Conservation (phyloP, 495 filamentous ascomycete species). For the Penicillium silybi region DNA sequence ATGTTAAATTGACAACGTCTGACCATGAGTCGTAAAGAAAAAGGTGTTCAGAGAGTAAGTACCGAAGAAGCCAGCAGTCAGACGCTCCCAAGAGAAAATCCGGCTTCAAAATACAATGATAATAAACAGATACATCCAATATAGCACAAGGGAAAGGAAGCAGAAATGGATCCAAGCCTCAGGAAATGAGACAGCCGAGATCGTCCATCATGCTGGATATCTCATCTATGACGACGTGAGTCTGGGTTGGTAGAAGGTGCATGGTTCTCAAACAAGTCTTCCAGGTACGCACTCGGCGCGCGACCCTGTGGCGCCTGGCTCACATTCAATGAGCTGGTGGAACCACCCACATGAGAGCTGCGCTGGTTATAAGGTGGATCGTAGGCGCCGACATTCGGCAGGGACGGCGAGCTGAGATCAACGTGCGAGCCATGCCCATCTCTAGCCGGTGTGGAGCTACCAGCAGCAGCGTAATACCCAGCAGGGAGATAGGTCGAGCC, state of each 20-base stretch:
- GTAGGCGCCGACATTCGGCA: conserved; percentile 36
- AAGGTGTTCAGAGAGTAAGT: background rate
- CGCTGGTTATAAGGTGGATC: conserved; percentile 28
- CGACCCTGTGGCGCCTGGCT: conserved; percentile 63
- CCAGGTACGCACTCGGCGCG: conserved; percentile 87
- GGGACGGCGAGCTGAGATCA: conserved; percentile 55
- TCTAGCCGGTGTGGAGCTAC: conserved; percentile 46
- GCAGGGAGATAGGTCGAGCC: conserved; percentile 76
- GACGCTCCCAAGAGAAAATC: background rate
- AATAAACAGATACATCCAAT: background rate
- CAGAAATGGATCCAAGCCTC: background rate
- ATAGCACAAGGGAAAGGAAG: conserved; percentile 1
- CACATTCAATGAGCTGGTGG: conserved; percentile 67
- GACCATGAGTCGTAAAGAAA: background rate
- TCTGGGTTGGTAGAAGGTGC: conserved; percentile 19
- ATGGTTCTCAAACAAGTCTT: conserved; percentile 83
- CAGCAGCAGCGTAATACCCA: conserved; percentile 79
- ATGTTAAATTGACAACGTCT: background rate
- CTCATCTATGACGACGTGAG: conserved; percentile 8
- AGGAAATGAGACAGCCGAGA: background rate
- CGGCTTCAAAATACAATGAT: background rate
- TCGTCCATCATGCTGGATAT: conserved; percentile 1
- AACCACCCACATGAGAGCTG: conserved; percentile 43
- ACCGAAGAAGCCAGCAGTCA: background rate
- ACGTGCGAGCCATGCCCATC: conserved; percentile 6